Evolutionary conservation across 164 flowering plant species (phyloP).

Genomic region (Piper longum): DNA sequence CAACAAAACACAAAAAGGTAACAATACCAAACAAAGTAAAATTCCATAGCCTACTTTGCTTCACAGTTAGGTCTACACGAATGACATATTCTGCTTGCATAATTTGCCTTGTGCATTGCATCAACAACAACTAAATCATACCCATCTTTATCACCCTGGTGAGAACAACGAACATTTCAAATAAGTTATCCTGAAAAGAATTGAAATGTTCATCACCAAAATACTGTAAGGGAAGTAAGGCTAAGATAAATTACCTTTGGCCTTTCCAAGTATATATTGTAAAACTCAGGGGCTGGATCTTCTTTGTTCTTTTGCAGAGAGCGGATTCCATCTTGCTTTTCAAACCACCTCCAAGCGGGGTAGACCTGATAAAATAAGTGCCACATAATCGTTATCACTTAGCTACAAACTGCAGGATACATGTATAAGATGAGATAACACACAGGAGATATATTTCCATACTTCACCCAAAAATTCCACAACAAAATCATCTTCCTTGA

Average conservation of each 20-base stretch:
- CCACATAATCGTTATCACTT: neutral
- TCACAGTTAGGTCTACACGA: constrained; percentile 98
- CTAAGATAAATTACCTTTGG: constrained; percentile 54
- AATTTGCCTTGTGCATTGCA: constrained; percentile 99
- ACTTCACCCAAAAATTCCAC: constrained; percentile 99
- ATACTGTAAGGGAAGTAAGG: neutral
- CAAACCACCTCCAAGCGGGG: constrained; percentile 99
- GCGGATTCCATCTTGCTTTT: constrained; percentile 98
- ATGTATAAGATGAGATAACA: neutral
- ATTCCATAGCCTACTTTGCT: constrained; percentile 61
- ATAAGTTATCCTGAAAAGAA: neutral
- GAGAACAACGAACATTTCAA: neutral
- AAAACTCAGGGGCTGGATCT: constrained; percentile 97
- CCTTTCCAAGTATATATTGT: constrained; percentile 94
- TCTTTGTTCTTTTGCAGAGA: constrained; percentile 68
- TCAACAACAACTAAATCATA: constrained; percentile 98
- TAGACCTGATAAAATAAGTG: constrained; percentile 43
- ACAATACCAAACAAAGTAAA: neutral
- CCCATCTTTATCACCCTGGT: constrained; percentile 96
- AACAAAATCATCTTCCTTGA: constrained; percentile 88
- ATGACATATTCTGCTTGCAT: constrained; percentile 98
- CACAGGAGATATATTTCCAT: constrained; percentile 3
- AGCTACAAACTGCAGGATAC: neutral
- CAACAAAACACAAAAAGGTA: neutral
- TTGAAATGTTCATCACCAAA: neutral